A percentile compares a stretch with the other conserved stretches of the same genome.
phyloP scores from a whole-genome alignment of 2,329 filamentous ascomycete genomes.

The Fusarium subtropicale region DNA sequence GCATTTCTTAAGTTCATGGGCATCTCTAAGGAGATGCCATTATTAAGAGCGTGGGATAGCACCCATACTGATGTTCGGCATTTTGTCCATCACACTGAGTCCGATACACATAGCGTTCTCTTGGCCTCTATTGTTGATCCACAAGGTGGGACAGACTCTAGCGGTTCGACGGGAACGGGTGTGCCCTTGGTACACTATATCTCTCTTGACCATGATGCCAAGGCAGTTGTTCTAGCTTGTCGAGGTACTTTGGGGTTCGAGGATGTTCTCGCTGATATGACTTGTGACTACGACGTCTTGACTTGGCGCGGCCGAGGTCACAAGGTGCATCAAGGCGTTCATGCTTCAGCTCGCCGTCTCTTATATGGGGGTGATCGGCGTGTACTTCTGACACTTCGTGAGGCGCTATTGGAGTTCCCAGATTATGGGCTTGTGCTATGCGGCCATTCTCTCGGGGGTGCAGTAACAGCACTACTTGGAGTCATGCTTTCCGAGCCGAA shows the following conservation, averaged over 20 bases:
- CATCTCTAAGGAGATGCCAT: constrained; percentile 64
- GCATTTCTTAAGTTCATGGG: constrained; percentile 72
- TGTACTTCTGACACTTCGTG: constrained; percentile 73
- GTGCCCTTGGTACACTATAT: constrained; percentile 80
- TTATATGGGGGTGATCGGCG: constrained; percentile 75
- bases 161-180: constrained; percentile 72
- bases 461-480: constrained; percentile 75
- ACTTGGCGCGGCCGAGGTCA: constrained; percentile 72
- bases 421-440: constrained; percentile 78
- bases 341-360: constrained; percentile 75
- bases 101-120: constrained; percentile 68
- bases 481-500: constrained; percentile 77
- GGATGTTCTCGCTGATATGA: constrained; percentile 78
- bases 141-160: constrained; percentile 73
- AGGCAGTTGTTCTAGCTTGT: constrained; percentile 78
- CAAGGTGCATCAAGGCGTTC: constrained; percentile 80
- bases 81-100: constrained; percentile 72
- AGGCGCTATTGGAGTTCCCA: constrained; percentile 73
- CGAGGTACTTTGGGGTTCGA: constrained; percentile 79
- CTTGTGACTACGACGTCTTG: constrained; percentile 77
- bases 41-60: constrained; percentile 57
- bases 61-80: constrained; percentile 71
- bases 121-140: constrained; percentile 78
- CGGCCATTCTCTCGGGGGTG: constrained; percentile 76
- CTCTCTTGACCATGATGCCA: constrained; percentile 76